Evolutionary conservation across 2,329 filamentous ascomycete species (phyloP), one percentile per base, ranked within the genome.

Genomic region (Didymella glomerata): DNA sequence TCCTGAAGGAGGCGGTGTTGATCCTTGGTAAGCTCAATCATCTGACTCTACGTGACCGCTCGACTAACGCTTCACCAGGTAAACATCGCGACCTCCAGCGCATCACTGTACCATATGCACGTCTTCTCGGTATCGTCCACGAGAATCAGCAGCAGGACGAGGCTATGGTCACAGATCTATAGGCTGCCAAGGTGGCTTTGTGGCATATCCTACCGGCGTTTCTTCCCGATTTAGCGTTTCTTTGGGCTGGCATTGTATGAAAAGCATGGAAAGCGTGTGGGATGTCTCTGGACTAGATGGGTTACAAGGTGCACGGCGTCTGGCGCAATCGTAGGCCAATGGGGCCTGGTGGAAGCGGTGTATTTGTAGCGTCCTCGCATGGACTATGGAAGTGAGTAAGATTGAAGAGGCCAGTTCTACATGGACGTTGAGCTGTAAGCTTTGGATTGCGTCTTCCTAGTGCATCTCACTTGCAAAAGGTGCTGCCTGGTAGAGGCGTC

Each of bases 71-170:
- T 70, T 25, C 3, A 30, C 38, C 68, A 96, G 93, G 92, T 60
- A 98, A 98, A 88, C 94, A 95, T 78, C 89, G 95, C 56, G 96
- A 98, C 74, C 83, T 99, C 28, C 95, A 99, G 77, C 86, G 95
- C 25, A 85, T 97, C 41, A 97, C 92, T n/a, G 91, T 97, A 25
- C 94, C 96, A 63, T 98, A 98, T 76, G 94, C 94, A 13, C 88
- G 91, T n/a, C 63, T 78, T 7, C 73, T 78, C 1, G 73, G 69
- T 13, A 69, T 77, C 30, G 68, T 78, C 0, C 61, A 71, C 14
- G 72, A 75, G 28, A 66, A 65, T 3, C 66, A 68, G 50, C 62
- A 59, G 18, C 60, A 64, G 32, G 67, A 70, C n/a, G 73, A 76
- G 46, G 67, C 68, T 42, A 76, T 76, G 74, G 68, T 75, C 47